Percentiles rank a stretch among this genome's conserved stretches.
phyloP scores from a whole-genome alignment of 139 green algal genomes.

The Chlorella sp. region DNA sequence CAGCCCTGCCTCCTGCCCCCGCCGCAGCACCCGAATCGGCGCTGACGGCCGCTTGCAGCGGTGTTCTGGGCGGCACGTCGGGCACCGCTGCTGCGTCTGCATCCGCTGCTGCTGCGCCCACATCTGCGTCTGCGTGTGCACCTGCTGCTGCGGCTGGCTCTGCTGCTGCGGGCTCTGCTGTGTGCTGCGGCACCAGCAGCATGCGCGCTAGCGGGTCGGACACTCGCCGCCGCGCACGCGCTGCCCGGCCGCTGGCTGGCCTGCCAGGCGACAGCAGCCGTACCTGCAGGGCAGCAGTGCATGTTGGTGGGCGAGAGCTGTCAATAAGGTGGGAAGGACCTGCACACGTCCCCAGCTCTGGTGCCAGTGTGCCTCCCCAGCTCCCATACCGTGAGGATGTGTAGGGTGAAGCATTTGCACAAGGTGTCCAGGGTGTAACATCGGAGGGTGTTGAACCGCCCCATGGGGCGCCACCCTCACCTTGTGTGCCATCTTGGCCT shows the following conservation, averaged over 20 bases:
- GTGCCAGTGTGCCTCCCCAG: too few relatives aligned
- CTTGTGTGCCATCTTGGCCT: slow-evolving; percentile 27
- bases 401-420: neutral
- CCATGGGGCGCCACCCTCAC: neutral
- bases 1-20: neutral
- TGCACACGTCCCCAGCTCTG: too few relatives aligned
- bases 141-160: neutral
- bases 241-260: slow-evolving; percentile 5
- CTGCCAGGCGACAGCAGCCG: slow-evolving; percentile 24
- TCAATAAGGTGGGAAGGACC: too few relatives aligned
- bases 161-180: neutral
- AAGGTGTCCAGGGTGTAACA: neutral
- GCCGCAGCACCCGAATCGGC: neutral
- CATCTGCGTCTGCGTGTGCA: neutral
- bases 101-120: neutral
- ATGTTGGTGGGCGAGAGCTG: neutral
- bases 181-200: neutral
- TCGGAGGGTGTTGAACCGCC: neutral
- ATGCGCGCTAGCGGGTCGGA: neutral
- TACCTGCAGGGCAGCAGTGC: neutral
- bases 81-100: neutral
- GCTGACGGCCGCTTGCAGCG: slow-evolving; percentile 1
- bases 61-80: neutral
- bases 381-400: too few relatives aligned
- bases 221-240: neutral